phyloP scores from a whole-genome alignment of 1,284 basidiomycete species.

The Puccinia polysora region DNA sequence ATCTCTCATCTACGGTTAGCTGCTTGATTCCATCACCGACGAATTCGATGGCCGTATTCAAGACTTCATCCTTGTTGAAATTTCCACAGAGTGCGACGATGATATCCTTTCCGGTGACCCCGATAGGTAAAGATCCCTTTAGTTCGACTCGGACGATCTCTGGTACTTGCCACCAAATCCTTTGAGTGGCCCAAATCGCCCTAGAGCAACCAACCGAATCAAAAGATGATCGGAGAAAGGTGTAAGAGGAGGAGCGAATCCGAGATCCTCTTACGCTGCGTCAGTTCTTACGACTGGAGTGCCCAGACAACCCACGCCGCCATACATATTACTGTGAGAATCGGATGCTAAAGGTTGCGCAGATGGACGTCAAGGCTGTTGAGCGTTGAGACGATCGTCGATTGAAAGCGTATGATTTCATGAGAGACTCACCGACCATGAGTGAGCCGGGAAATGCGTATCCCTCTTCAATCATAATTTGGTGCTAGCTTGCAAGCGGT shows the following conservation, averaged over 20 bases:
- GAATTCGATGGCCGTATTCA: constrained; percentile 98
- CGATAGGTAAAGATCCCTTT: constrained; percentile 71
- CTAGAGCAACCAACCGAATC: constrained; percentile 58
- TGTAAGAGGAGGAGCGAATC: constrained; percentile 1
- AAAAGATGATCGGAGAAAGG: constrained; percentile 42
- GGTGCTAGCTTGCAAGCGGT: constrained; percentile 58
- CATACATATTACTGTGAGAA: constrained; percentile 98
- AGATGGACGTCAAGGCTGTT: too few species aligned
- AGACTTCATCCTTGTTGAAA: constrained; percentile 94
- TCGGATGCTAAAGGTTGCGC: constrained; percentile 69
- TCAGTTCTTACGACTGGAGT: constrained; percentile 71
- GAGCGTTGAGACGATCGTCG: neutral
- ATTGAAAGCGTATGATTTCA: neutral
- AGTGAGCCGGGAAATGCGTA: constrained; percentile 80
- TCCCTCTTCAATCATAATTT: constrained; percentile 89
- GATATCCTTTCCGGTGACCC: constrained; percentile 96
- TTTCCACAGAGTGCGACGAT: constrained; percentile 94
- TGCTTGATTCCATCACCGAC: constrained; percentile 81
- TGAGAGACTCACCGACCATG: constrained; percentile 62
- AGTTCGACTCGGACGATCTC: constrained; percentile 93
- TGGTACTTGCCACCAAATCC: constrained; percentile 99
- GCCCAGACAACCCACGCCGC: constrained; percentile 92
- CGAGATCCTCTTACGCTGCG: constrained; percentile 53
- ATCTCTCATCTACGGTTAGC: constrained; percentile 80
- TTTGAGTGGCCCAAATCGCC: constrained; percentile 95